Conservation (phyloP, 345 rosid species). For the Acer saccharum region DNA sequence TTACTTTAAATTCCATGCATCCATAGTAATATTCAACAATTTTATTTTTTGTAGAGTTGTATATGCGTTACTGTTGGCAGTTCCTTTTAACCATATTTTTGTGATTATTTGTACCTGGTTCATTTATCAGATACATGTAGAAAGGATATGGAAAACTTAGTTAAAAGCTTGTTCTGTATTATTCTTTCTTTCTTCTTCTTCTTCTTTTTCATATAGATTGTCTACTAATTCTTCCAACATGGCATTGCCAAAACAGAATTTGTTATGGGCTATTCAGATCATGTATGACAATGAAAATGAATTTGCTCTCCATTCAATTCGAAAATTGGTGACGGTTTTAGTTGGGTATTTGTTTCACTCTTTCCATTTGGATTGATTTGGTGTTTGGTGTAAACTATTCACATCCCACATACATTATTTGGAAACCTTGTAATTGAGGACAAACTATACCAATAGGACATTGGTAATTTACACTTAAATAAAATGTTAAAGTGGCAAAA, state of each 20-base stretch:
- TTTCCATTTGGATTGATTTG: neutral
- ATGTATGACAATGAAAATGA: neutral
- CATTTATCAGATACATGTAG: neutral
- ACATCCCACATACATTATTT: neutral
- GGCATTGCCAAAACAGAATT: neutral
- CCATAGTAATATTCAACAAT: neutral
- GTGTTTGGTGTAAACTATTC: neutral
- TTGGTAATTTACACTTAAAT: neutral
- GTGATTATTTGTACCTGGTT: neutral
- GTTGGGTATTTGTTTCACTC: neutral
- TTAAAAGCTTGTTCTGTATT: neutral
- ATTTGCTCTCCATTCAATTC: neutral
- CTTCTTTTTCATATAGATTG: neutral
- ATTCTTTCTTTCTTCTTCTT: neutral
- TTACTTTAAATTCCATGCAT: neutral
- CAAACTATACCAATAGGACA: neutral
- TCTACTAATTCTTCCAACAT: neutral
- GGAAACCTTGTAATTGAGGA: neutral
- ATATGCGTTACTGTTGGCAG: neutral
- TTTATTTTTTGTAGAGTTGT: neutral
- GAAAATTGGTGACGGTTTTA: neutral
- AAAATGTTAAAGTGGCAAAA: neutral
- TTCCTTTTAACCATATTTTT: neutral
- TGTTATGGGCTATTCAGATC: neutral
- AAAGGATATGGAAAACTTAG: constrained; percentile 2